These are phyloP conservation scores for Thelephora terrestris DNA, from an alignment of 1,284 basidiomycete genomes.

Conservation along the genomic window DNA sequence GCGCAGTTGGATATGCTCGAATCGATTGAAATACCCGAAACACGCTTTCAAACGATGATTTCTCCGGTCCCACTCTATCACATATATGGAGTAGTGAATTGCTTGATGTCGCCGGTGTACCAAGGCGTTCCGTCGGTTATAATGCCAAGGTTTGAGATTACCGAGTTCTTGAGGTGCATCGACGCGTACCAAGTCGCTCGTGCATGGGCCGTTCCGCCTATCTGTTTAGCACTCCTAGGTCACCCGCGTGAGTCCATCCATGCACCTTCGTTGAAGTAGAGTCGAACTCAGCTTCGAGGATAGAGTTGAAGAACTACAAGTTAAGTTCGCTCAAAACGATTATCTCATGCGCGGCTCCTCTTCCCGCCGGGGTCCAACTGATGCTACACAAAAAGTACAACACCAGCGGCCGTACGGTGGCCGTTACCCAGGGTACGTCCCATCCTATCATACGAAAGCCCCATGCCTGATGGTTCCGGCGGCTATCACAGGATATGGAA, in stretches of 20 bases:
- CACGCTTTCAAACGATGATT: constrained; percentile 17
- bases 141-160: constrained; percentile 69
- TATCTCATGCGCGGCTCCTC: constrained; percentile 76
- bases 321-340: constrained; percentile 50
- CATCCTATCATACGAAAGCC: neutral
- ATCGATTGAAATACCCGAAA: neutral
- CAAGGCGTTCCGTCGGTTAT: constrained; percentile 55
- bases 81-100: constrained; percentile 48
- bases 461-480: constrained; percentile 2
- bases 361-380: constrained; percentile 52
- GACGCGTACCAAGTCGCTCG: constrained; percentile 55
- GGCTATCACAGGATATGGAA: constrained; percentile 69
- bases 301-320: constrained; percentile 63
- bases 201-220: constrained; percentile 73
- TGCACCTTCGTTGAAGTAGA: neutral
- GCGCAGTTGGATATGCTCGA: constrained; percentile 12
- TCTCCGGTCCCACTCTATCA: constrained; percentile 42
- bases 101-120: constrained; percentile 48
- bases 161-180: constrained; percentile 55
- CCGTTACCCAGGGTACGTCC: constrained; percentile 35
- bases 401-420: constrained; percentile 22
- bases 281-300: constrained; percentile 11
- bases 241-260: constrained; percentile 41
- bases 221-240: constrained; percentile 63
- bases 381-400: constrained; percentile 32